Conservation (phyloP, 805 yeast species). For the Phaffomyces opuntiae region DNA sequence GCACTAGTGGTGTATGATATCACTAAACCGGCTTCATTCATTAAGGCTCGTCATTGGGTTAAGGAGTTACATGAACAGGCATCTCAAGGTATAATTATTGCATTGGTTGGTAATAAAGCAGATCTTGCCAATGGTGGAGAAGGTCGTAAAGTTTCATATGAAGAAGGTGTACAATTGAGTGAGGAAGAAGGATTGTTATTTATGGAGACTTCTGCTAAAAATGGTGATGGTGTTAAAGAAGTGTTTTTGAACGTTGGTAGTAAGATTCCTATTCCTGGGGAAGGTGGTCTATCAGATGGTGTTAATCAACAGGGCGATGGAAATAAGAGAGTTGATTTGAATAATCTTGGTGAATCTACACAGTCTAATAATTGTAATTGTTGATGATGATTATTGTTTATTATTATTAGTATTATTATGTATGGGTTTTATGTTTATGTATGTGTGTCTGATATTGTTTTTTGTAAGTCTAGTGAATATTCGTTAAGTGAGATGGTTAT, state of each 20-base stretch:
- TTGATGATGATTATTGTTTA: conserved; percentile 6
- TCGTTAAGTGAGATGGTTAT: too few species aligned
- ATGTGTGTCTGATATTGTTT: too few species aligned
- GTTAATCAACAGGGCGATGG: neutral
- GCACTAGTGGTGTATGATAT: conserved; percentile 94
- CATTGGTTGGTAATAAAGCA: conserved; percentile 87
- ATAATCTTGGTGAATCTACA: conserved; percentile 25
- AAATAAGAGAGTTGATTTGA: conserved; percentile 26
- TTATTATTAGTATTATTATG: too few species aligned
- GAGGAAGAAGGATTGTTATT: conserved; percentile 86
- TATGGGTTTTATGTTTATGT: too few species aligned
- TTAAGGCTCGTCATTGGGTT: conserved; percentile 98
- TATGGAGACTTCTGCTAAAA: conserved; percentile 92
- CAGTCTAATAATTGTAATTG: conserved; percentile 27
- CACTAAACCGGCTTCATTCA: conserved; percentile 89
- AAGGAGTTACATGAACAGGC: conserved; percentile 95
- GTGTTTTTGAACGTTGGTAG: conserved; percentile 87
- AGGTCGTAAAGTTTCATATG: conserved; percentile 70
- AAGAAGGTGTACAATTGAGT: conserved; percentile 83
- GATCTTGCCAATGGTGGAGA: conserved; percentile 63
- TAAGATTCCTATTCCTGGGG: conserved; percentile 55
- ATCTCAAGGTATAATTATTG: conserved; percentile 83
- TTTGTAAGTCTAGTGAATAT: too few species aligned
- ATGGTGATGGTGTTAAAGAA: conserved; percentile 82
- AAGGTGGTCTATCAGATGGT: conserved; percentile 13